Conservation (phyloP, 2,329 filamentous ascomycete species). For the Calonectria pteridis region DNA sequence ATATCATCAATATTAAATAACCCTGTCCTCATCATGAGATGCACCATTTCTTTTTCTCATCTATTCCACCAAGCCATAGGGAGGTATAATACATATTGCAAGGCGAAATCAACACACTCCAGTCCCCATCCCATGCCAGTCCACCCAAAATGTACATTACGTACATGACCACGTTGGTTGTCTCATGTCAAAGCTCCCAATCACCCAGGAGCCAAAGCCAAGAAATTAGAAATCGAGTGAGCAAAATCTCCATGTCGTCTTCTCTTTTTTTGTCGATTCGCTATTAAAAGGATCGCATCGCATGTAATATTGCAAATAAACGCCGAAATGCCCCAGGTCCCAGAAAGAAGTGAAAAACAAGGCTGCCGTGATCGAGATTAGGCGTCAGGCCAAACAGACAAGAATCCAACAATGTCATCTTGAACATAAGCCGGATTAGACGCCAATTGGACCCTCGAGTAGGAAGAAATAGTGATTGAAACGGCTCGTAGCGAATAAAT, state of each 20-base stretch:
- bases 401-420: not conserved
- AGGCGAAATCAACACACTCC: constrained; percentile 9
- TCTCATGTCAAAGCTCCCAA: constrained; percentile 1
- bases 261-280: constrained; percentile 2
- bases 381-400: not conserved
- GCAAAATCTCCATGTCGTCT: not conserved
- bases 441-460: not conserved
- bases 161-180: constrained; percentile 2
- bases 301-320: not conserved
- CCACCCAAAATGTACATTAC: constrained; percentile 2
- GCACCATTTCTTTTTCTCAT: constrained; percentile 3
- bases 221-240: constrained; percentile 1
- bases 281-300: not conserved
- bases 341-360: not conserved
- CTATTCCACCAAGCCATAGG: constrained; percentile 12
- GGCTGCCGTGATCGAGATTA: not conserved
- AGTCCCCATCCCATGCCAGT: not conserved
- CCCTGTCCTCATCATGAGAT: not conserved
- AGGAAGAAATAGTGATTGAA: not conserved
- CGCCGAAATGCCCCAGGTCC: not conserved
- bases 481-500: not conserved
- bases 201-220: constrained; percentile 4
- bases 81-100: constrained; percentile 25
- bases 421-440: not conserved
- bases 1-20: constrained; percentile 15